Evolutionary conservation across 2,329 filamentous ascomycete species (phyloP), one percentile per base, ranked within the genome.

Genomic region (Talaromyces sp.): DNA sequence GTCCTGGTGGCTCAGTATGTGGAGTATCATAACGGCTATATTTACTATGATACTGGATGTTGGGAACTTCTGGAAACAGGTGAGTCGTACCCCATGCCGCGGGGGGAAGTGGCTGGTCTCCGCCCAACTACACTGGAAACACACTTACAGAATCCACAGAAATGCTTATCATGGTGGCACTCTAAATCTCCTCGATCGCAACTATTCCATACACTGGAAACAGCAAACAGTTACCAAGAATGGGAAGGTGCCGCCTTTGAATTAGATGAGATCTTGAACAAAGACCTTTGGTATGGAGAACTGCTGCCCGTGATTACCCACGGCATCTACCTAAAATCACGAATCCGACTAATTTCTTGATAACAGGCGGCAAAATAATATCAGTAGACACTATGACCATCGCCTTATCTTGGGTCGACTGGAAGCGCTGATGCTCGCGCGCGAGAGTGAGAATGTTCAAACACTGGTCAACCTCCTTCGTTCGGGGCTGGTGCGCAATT

Each of bases 181-280:
- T 80, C 81, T 57, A 87, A 83, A 70, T 87, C 82, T 45, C 82
- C 83, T 2, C 80, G 83, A 44, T 84, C 88, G 58, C 75, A 85
- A 49, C 86, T 90, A 75, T 79, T 88, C 39, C 81, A 88, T 55
- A 77, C 80, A 20, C 77, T 95, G 43, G 80, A 80, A 48, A 81
- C 84, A 53, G 88, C 90, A 16, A 79, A 84, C 58, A 80, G 82
- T 22, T 96, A 88, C 67, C 89, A 94, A 66, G 88, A 94, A 68
- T 97, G 91, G 91, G 87, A 93, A 68, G 86, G 87, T 60, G 86
- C 88, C n/a, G 90, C 91, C 1, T 82, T 89, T 58, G 84, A 89
- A 65, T 81, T 96, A n/a, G 92, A 96, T 71, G 87, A 88, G 64
- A 78, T 90, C 16, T 80, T 91, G n/a, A 87, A 87, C 37, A 84